These are phyloP conservation scores for Epichloe coenophiala DNA, from an alignment of 2,329 filamentous ascomycete genomes.

Conservation along the genomic window DNA sequence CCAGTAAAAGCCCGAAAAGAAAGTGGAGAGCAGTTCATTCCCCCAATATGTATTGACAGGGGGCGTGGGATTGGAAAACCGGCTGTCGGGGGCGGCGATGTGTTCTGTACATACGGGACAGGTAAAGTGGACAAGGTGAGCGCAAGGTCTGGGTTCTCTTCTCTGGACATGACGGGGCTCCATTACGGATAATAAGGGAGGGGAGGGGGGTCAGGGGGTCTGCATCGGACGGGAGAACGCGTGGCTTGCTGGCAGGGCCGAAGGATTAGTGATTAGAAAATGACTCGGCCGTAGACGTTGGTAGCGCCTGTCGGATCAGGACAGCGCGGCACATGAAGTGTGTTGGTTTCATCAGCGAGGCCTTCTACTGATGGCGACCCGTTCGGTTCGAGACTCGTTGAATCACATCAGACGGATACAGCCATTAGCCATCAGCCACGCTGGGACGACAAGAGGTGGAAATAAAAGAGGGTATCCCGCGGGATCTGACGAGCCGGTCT, in stretches of 20 bases:
- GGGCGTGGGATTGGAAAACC: not conserved
- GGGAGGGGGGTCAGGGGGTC: too few relatives aligned
- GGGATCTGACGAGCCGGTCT: too few relatives aligned
- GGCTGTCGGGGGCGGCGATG: not conserved
- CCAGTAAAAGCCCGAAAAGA: not conserved
- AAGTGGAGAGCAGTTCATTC: not conserved
- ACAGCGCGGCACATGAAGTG: not conserved
- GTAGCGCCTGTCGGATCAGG: not conserved
- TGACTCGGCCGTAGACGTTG: not conserved
- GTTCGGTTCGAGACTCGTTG: not conserved
- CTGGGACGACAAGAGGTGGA: too few relatives aligned
- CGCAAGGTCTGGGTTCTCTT: not conserved
- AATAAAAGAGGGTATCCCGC: too few relatives aligned
- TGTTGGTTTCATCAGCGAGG: not conserved
- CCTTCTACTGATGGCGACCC: not conserved
- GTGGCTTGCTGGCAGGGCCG: not conserved
- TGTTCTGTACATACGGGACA: not conserved
- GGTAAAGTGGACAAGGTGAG: not conserved
- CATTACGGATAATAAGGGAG: not conserved
- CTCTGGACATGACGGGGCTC: not conserved
- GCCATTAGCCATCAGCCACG: not conserved
- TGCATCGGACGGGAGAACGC: not conserved
- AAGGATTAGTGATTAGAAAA: not conserved
- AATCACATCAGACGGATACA: not conserved
- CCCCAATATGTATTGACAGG: not conserved